These are phyloP conservation scores for Dictyophora rubrovolvata DNA, from an alignment of 768 basidiomycete species.

Conservation along the genomic window DNA sequence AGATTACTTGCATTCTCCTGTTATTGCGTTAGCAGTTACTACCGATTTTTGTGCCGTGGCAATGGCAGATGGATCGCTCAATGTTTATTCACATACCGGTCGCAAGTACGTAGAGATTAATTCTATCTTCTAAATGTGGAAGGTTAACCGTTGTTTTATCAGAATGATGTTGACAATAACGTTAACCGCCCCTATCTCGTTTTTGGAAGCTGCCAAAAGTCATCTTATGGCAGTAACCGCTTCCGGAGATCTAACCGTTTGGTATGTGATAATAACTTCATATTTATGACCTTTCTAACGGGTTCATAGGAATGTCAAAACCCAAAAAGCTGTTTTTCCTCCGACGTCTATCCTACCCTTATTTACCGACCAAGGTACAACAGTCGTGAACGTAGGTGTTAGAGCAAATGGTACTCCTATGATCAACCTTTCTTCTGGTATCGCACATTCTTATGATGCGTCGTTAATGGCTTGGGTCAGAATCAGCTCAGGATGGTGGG, in stretches of 20 bases:
- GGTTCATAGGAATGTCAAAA: conserved; percentile 59
- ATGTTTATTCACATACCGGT: conserved; percentile 77
- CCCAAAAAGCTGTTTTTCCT: conserved; percentile 51
- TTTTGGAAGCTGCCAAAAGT: conserved; percentile 55
- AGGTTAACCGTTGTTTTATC: not conserved
- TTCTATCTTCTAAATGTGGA: conserved; percentile 3
- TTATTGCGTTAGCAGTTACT: conserved; percentile 58
- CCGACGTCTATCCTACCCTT: conserved; percentile 55
- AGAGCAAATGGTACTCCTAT: conserved; percentile 76
- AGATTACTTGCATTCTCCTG: conserved; percentile 73
- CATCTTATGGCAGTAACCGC: conserved; percentile 65
- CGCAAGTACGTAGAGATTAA: conserved; percentile 45
- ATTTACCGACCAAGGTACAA: conserved; percentile 44
- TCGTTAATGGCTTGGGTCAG: conserved; percentile 60
- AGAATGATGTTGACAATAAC: conserved; percentile 73
- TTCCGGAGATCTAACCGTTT: conserved; percentile 61
- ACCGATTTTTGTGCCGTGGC: conserved; percentile 63
- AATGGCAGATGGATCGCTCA: conserved; percentile 69
- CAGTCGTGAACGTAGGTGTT: conserved; percentile 53
- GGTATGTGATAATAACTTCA: conserved; percentile 33
- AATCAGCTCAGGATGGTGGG: conserved; percentile 77
- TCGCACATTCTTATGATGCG: conserved; percentile 70
- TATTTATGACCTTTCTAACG: not conserved
- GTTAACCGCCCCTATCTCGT: conserved; percentile 60
- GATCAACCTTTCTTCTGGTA: conserved; percentile 66